Percentiles rank a stretch among this genome's conserved stretches.
These are phyloP conservation scores for Colletotrichum scovillei DNA, from an alignment of 2,329 filamentous ascomycete species.

Conservation along the genomic window DNA sequence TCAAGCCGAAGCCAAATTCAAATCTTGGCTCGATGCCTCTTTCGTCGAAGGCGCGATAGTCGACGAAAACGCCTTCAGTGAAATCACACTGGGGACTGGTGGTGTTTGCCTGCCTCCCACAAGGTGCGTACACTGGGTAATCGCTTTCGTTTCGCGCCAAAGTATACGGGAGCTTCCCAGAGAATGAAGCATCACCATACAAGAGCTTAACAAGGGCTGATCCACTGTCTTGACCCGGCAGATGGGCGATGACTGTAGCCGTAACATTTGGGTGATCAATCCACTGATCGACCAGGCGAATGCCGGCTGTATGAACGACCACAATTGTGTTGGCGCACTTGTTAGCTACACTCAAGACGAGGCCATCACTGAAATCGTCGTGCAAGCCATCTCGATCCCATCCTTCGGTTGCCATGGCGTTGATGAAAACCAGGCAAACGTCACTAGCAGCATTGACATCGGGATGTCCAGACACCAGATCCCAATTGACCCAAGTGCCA, in stretches of 20 bases:
- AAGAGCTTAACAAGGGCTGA: slow-evolving; percentile 64
- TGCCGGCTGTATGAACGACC: slow-evolving; percentile 71
- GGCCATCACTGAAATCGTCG: slow-evolving; percentile 73
- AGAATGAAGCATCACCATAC: slow-evolving; percentile 67
- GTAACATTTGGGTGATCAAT: slow-evolving; percentile 73
- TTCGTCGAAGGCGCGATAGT: slow-evolving; percentile 66
- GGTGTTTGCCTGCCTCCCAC: slow-evolving; percentile 40
- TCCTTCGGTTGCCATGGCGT: slow-evolving; percentile 78
- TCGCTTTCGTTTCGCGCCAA: slow-evolving; percentile 67
- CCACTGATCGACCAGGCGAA: slow-evolving; percentile 70
- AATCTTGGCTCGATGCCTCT: slow-evolving; percentile 60
- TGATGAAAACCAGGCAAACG: slow-evolving; percentile 76
- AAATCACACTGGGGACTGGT: slow-evolving; percentile 60
- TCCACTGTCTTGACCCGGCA: slow-evolving; percentile 73
- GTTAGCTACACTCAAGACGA: slow-evolving; percentile 67
- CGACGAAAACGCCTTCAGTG: slow-evolving; percentile 61
- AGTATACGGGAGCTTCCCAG: slow-evolving; percentile 71
- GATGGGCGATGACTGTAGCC: slow-evolving; percentile 71
- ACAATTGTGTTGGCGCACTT: slow-evolving; percentile 73
- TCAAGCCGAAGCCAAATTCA: slow-evolving; percentile 67
- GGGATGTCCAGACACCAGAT: slow-evolving; percentile 62
- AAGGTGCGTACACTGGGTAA: slow-evolving; percentile 49
- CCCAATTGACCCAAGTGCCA: slow-evolving; percentile 69
- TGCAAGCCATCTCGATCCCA: slow-evolving; percentile 70
- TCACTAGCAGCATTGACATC: slow-evolving; percentile 61